phyloP scores from a whole-genome alignment of 2,329 filamentous ascomycete species.

The Hymenoscyphus albidus region DNA sequence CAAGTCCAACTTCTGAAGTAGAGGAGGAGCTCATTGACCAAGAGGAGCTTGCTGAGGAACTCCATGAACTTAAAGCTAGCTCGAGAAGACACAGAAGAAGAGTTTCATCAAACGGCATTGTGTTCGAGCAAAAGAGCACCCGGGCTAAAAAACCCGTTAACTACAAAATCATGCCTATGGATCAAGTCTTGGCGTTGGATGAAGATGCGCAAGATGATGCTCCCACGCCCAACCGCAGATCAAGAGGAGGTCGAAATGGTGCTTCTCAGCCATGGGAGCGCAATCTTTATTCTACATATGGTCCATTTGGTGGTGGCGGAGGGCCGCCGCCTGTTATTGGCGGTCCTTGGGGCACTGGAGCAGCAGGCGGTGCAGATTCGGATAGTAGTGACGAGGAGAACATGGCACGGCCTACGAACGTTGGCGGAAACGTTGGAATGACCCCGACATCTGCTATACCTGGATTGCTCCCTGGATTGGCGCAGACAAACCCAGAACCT shows the following conservation, averaged over 20 bases:
- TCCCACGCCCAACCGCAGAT: constrained; percentile 62
- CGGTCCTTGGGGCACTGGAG: constrained; percentile 70
- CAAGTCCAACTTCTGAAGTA: constrained; percentile 48
- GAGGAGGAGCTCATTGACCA: constrained; percentile 53
- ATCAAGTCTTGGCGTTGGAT: constrained; percentile 67
- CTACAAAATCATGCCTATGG: constrained; percentile 80
- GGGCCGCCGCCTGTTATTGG: constrained; percentile 50
- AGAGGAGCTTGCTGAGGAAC: constrained; percentile 63
- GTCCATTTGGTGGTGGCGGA: constrained; percentile 85
- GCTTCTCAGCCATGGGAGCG: constrained; percentile 60
- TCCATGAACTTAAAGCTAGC: constrained; percentile 52
- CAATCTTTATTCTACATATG: constrained; percentile 81
- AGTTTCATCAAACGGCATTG: constrained; percentile 46
- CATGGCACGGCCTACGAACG: constrained; percentile 55
- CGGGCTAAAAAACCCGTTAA: constrained; percentile 67
- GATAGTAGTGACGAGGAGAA: constrained; percentile 96
- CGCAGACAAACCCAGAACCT: constrained; percentile 55
- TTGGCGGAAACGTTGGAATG: constrained; percentile 64
- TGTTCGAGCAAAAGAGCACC: constrained; percentile 52
- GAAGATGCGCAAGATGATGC: constrained; percentile 65
- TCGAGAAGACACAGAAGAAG: constrained; percentile 44
- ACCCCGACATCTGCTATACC: constrained; percentile 52
- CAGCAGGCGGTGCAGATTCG: constrained; percentile 77
- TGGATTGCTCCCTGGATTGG: constrained; percentile 47
- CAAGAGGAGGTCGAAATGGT: constrained; percentile 57